Evolutionary conservation across 306 rosid species (phyloP).

Genomic region (Rosa chinensis): DNA sequence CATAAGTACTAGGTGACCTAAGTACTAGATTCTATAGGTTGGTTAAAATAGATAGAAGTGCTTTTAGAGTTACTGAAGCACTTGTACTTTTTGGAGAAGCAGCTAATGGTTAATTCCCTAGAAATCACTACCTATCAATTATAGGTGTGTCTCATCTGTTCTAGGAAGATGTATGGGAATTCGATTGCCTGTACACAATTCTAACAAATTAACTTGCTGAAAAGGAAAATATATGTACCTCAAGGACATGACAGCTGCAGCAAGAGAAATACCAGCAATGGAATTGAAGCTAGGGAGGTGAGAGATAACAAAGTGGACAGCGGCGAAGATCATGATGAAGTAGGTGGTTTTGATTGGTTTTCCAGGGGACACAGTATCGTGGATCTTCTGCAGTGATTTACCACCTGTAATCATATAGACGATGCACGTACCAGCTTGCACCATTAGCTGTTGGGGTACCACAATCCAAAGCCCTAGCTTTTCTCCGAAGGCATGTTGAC

Average conservation of each 20-base stretch:
- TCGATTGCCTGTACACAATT: background rate
- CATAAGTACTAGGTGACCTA: too few relatives aligned
- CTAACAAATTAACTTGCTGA: background rate
- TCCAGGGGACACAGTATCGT: conserved; percentile 27
- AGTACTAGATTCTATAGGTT: too few relatives aligned
- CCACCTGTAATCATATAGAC: conserved; percentile 53
- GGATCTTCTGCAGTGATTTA: conserved; percentile 35
- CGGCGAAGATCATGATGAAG: conserved; percentile 42
- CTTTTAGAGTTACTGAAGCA: background rate
- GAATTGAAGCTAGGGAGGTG: conserved; percentile 50
- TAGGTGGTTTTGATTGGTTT: conserved; percentile 39
- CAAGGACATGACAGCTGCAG: conserved; percentile 47
- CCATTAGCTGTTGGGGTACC: conserved; percentile 47
- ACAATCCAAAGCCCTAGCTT: conserved; percentile 41
- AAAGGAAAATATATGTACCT: conserved; percentile 22
- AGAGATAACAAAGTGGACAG: conserved; percentile 40
- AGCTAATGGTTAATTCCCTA: too few relatives aligned
- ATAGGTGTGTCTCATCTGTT: background rate
- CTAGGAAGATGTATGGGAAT: background rate
- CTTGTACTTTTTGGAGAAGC: background rate
- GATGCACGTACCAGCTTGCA: conserved; percentile 29
- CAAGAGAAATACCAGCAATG: conserved; percentile 38
- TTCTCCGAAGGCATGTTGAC: conserved; percentile 42
- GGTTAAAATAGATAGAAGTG: background rate
- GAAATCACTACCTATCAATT: too few relatives aligned